Evolutionary conservation across 768 basidiomycete genomes (phyloP).

Genomic region (Cystofilobasidium ferigula): DNA sequence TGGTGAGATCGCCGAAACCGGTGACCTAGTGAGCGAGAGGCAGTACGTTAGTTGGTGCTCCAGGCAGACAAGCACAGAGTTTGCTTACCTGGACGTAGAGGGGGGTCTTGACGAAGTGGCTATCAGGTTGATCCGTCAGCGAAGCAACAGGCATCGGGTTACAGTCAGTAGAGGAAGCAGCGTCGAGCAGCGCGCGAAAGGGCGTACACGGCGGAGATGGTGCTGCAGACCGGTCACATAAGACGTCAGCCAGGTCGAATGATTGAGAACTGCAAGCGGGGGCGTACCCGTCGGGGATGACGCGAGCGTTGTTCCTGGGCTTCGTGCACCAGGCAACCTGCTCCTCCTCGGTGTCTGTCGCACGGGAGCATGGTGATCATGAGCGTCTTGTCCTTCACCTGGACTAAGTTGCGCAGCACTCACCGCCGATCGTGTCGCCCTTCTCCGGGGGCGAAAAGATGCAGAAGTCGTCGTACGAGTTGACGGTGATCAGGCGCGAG

Average conservation of each 20-base stretch:
- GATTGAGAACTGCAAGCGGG: conserved; percentile 29
- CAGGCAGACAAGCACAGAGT: too few relatives aligned
- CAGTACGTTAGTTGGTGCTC: too few relatives aligned
- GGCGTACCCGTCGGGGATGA: conserved; percentile 43
- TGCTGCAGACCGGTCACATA: too few relatives aligned
- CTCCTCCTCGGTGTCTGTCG: conserved; percentile 47
- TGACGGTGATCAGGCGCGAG: conserved; percentile 20
- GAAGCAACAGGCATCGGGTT: too few relatives aligned
- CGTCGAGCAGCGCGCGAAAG: too few relatives aligned
- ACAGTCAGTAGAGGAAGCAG: too few relatives aligned
- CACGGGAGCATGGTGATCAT: too few relatives aligned
- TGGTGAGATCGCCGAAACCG: conserved; percentile 46
- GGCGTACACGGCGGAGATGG: conserved; percentile 17
- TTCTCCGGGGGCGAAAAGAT: conserved; percentile 35
- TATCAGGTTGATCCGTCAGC: too few relatives aligned
- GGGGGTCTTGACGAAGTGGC: conserved; percentile 43
- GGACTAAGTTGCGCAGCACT: too few relatives aligned
- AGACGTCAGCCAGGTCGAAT: conserved; percentile 1
- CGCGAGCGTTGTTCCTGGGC: conserved; percentile 40
- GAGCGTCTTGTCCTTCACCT: too few relatives aligned
- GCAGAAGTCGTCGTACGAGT: conserved; percentile 27
- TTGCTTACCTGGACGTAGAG: conserved; percentile 44
- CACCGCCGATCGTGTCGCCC: conserved; percentile 46
- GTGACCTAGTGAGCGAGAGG: too few relatives aligned
- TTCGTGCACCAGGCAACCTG: conserved; percentile 25